These are phyloP conservation scores for Ballota nigra DNA, from an alignment of 257 asterid genomes.

Conservation along the genomic window DNA sequence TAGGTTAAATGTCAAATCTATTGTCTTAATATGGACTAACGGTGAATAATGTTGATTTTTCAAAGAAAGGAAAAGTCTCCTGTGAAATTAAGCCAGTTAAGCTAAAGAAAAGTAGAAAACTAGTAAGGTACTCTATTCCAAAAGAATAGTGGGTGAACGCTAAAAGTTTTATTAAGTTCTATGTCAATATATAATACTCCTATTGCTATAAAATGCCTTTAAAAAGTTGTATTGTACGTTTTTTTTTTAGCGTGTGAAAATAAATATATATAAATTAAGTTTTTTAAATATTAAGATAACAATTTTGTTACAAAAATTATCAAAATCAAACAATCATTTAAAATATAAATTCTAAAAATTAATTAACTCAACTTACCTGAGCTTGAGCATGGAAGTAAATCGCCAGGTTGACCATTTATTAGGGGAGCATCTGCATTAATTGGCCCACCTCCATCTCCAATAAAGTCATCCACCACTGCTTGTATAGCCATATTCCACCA, in stretches of 20 bases:
- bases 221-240: background rate
- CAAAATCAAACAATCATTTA: background rate
- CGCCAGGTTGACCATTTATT: slow-evolving; percentile 63
- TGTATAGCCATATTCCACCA: slow-evolving; percentile 49
- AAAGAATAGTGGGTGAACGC: background rate
- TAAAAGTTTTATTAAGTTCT: no score
- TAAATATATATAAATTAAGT: no score
- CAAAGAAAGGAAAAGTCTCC: background rate
- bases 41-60: background rate
- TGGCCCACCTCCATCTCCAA: slow-evolving; percentile 33
- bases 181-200: no score
- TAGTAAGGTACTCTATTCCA: background rate
- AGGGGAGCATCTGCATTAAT: slow-evolving; percentile 38
- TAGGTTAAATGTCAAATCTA: background rate
- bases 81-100: background rate
- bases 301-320: no score
- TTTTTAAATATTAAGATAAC: no score
- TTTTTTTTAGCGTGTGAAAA: no score
- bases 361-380: background rate
- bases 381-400: slow-evolving; percentile 33
- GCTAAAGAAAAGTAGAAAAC: background rate
- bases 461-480: slow-evolving; percentile 19
- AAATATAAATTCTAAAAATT: no score
- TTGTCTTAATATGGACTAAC: background rate
- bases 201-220: no score